These are phyloP conservation scores for Peniophora sp. DNA, from an alignment of 1,284 basidiomycete species.

Conservation along the genomic window DNA sequence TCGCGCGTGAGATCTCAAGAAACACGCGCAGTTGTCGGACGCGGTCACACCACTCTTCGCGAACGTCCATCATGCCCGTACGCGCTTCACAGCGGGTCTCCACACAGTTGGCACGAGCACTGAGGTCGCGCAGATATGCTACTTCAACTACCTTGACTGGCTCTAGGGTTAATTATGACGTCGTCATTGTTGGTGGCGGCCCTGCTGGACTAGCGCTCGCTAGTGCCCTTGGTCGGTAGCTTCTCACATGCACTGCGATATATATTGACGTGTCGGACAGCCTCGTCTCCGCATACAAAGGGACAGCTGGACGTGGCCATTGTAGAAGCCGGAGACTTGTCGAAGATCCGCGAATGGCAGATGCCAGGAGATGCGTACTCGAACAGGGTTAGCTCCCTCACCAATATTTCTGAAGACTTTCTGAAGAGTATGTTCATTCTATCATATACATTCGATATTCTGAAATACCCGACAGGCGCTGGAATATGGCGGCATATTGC, in stretches of 20 bases:
- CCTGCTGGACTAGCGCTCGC: conserved; percentile 89
- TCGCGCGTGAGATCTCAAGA: neutral
- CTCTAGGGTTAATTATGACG: conserved; percentile 48
- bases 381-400: conserved; percentile 87
- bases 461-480: conserved; percentile 43
- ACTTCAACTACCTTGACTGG: conserved; percentile 16
- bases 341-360: conserved; percentile 63
- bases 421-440: conserved; percentile 56
- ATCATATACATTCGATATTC: neutral
- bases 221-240: conserved; percentile 67
- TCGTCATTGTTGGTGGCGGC: conserved; percentile 93
- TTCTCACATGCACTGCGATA: conserved; percentile 4
- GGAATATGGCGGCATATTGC: conserved; percentile 84
- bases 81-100: neutral
- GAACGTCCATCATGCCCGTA: neutral
- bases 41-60: neutral
- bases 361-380: conserved; percentile 57
- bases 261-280: conserved; percentile 27
- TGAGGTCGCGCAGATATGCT: neutral
- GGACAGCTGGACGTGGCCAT: conserved; percentile 57
- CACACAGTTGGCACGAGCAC: neutral
- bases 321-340: conserved; percentile 75
- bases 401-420: conserved; percentile 74
- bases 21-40: neutral
- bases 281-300: conserved; percentile 39